Base-by-base conservation (phyloP, 106 monocot genomes). In the Iris macrosiphon region DNA sequence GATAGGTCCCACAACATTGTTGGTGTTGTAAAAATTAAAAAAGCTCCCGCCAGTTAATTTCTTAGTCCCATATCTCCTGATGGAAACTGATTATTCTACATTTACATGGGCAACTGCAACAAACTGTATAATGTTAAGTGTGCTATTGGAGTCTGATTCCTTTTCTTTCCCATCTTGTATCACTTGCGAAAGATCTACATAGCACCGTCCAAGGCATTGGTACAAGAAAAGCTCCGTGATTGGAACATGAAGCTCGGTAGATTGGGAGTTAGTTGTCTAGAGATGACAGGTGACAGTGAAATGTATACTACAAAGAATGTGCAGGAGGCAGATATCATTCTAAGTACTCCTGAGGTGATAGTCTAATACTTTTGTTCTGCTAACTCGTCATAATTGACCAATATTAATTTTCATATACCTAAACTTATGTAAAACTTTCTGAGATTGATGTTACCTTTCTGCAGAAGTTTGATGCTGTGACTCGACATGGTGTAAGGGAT, bases 261-360 rank as follows among this genome's bases (percentile, higher is more conserved):
- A 35, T 77, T 56, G 65, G 89, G 77, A 47, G 63, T 96, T 42
- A 77, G 43, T 40, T 96, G 85, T 63, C 69, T 96, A 61, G 95
- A 96, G 66, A 80, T 96, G 95, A 90, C 95, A 30, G 79, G 89
- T 57, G 95, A 96, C 55, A 95, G 65, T 72, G 89, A 89, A 72
- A 67, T 44, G 30, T 85, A 69, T 72, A 82, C 69, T 23, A 21
- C 42, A 25, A 86, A 83, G 32, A 75, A 71, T 47, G 69, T 90
- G 71, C 82, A 78, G 26, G 95, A 90, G 33, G 61, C 95, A 68
- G 95, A 96, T 44, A 77, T 96, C 56, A 82, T 96, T 45, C 61
- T 96, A 45, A 90, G 85, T 15, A 96, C 95, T 42, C 95, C 95
- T 44, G 95, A 96, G 89, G 95, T 86, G 23, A 74, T 37, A 20